A percentile compares a stretch with the other conserved stretches of the same genome.
Conservation (phyloP, 202 grass and related monocot species). For the Dendrocalamus latiflorus region DNA sequence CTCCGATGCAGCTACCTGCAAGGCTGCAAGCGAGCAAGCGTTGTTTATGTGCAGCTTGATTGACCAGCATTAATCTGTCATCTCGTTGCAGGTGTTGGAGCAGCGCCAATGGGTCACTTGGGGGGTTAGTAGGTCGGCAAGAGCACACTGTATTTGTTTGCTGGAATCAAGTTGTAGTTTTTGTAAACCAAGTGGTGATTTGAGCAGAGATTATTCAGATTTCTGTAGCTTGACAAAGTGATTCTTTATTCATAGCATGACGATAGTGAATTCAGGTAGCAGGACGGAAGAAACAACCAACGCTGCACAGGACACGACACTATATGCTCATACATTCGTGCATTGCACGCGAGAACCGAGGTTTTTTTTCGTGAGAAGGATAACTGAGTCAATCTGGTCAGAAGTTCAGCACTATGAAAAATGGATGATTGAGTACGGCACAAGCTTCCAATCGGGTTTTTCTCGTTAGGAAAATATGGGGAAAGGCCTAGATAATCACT, state of each 20-base stretch:
- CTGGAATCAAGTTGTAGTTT: not conserved
- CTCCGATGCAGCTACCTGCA: too few species aligned
- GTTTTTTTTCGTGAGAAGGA: not conserved
- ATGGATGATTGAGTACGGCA: not conserved
- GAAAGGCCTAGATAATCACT: too few species aligned
- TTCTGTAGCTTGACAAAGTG: not conserved
- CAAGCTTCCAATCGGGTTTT: not conserved
- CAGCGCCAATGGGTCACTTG: too few species aligned
- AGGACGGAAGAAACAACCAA: not conserved
- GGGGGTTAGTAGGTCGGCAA: not conserved
- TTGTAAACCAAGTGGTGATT: not conserved
- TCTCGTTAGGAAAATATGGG: not conserved
- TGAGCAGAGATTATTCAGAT: not conserved
- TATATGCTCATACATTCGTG: not conserved
- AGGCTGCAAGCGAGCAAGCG: too few species aligned
- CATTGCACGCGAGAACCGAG: not conserved
- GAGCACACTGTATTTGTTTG: not conserved
- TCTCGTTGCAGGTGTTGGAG: not conserved
- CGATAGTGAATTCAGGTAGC: not conserved
- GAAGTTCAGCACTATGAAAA: not conserved
- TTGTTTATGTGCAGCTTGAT: too few species aligned
- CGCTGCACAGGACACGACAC: not conserved
- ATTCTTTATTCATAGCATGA: not conserved
- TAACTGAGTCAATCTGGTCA: not conserved
- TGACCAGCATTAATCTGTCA: not conserved